A percentile compares a stretch with the other conserved stretches of the same genome.
phyloP scores from a whole-genome alignment of 169 alveolate species.

The Eimeria mitis region DNA sequence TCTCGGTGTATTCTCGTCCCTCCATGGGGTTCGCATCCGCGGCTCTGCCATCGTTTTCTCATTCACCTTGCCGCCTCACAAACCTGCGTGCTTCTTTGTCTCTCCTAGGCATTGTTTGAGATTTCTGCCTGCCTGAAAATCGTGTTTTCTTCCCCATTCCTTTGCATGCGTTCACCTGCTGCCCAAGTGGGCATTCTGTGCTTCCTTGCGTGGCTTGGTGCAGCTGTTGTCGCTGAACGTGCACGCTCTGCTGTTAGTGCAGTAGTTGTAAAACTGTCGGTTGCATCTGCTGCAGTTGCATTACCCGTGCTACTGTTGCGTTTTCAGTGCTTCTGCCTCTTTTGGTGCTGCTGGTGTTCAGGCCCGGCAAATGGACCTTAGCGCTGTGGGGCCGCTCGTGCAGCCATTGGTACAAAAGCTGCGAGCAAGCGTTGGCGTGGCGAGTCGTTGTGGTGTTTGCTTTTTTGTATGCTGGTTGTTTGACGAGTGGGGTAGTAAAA shows the following conservation, averaged over 20 bases:
- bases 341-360: slow-evolving; percentile 14
- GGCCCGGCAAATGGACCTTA: slow-evolving; percentile 75
- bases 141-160: background rate
- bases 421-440: slow-evolving; percentile 73
- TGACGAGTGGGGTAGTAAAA: slow-evolving; percentile 67
- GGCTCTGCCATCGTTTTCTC: background rate
- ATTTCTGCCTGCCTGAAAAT: background rate
- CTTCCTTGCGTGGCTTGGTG: background rate
- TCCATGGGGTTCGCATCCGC: background rate
- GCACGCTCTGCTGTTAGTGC: slow-evolving; percentile 5
- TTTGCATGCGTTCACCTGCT: background rate
- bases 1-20: background rate
- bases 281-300: slow-evolving; percentile 11
- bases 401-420: slow-evolving; percentile 75
- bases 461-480: slow-evolving; percentile 67
- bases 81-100: too few species aligned
- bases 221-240: background rate
- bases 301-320: background rate
- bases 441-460: slow-evolving; percentile 80
- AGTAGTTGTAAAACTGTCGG: slow-evolving; percentile 7
- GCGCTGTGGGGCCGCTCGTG: slow-evolving; percentile 42
- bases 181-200: background rate
- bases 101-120: background rate
- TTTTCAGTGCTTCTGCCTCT: slow-evolving; percentile 8
- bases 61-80: background rate